Evolutionary conservation across 2,329 filamentous ascomycete genomes (phyloP), one percentile per base, ranked within the genome.

Genomic region (Colletotrichum nymphaeae): DNA sequence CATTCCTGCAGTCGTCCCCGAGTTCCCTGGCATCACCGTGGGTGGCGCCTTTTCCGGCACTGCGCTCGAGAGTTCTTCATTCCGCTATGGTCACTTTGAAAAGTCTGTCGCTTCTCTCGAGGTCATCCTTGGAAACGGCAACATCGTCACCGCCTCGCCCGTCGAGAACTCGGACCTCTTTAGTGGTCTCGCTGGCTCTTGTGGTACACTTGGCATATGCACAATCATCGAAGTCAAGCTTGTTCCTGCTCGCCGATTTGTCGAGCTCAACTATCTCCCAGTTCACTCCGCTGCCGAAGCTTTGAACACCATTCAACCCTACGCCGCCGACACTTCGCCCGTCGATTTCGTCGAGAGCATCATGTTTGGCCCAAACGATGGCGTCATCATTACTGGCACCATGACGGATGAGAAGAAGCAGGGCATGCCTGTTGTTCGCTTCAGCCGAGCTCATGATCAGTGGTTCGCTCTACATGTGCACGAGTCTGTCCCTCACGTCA

Each of bases 11-110:
- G 91, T 94, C 0, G 91, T 94, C 4, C 93, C 93, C 89, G 92
- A 94, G 76, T 92, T 94, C 63, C 91, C 91, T 0, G 91, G 91
- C 0, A 94, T 93, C 74, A 94, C 92, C 0, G 89, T 88, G 0
- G 92, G 92, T 16, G 92, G 92, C 3, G 91, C 90, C 0, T 93
- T 92, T 78, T 87, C 90, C 0, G 92, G 92, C 1, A 93, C 91
- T 0, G 88, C 89, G 0, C 92, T 91, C 2, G 92, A 94, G 78
- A 93, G 90, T 79, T 90, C 88, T 73, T 92, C 89, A 0, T 94
- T 93, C 79, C 87, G 86, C 14, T 86, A 92, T 77, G 92, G 92
- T 0, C 89, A 92, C 74, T 94, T 94, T 78, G 91, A 93, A 66
- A 81, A 87, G 14, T 93, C 88, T 0, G 84, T 93, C 28, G 88